phyloP scores from a whole-genome alignment of 805 yeast species.

The Monosporozyma unispora region DNA sequence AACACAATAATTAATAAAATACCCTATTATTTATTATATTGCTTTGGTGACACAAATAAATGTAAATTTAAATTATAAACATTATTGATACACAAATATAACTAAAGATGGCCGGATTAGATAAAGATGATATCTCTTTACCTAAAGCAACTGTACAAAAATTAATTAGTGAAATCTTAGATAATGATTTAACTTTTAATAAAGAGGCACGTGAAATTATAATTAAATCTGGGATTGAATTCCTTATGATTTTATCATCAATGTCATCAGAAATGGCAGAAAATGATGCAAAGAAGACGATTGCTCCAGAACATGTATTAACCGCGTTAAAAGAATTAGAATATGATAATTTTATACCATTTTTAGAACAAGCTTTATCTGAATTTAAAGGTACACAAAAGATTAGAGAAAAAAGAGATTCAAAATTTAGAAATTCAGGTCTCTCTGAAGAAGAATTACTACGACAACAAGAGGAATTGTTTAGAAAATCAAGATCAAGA shows the following conservation, averaged over 20 bases:
- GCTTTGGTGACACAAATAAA: too few species aligned
- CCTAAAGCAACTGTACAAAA: constrained; percentile 88
- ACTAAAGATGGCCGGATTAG: constrained; percentile 9
- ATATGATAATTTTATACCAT: constrained; percentile 73
- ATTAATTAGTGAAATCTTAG: constrained; percentile 81
- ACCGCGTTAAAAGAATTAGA: constrained; percentile 84
- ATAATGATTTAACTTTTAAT: constrained; percentile 78
- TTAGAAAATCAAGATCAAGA: constrained; percentile 65
- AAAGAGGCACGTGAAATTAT: constrained; percentile 92
- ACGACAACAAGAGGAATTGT: constrained; percentile 86
- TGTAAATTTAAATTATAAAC: neutral
- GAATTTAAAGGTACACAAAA: constrained; percentile 86
- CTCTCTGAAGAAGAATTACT: constrained; percentile 85
- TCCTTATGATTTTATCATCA: constrained; percentile 87
- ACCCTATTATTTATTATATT: too few species aligned
- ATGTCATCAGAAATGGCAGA: constrained; percentile 95
- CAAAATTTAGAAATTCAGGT: constrained; percentile 89
- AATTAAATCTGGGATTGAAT: constrained; percentile 93
- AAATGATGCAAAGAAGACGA: constrained; percentile 90
- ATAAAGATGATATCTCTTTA: constrained; percentile 17
- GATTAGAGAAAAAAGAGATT: constrained; percentile 82
- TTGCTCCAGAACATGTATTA: constrained; percentile 91
- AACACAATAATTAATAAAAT: too few species aligned
- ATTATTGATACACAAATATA: neutral
- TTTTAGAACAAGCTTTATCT: constrained; percentile 65